phyloP scores from a whole-genome alignment of 345 rosid species.

The Corchorus olitorius region DNA sequence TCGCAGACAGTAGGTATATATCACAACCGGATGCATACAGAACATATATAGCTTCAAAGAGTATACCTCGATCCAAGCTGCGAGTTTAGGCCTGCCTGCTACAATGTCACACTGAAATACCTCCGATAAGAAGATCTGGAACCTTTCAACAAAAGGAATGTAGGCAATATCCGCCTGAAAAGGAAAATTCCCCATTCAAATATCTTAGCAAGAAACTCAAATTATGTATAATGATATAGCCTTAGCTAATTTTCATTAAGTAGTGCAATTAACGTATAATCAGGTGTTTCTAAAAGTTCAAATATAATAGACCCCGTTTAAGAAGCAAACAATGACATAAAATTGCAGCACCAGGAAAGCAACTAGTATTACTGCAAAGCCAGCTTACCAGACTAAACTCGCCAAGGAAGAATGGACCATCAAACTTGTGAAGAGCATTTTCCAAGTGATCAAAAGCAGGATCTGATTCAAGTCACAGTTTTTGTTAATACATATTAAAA shows the following conservation, averaged over 20 bases:
- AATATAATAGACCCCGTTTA: neutral
- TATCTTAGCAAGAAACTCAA: neutral
- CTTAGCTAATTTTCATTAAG: neutral
- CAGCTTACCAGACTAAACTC: conserved; percentile 66
- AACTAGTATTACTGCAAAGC: conserved; percentile 1
- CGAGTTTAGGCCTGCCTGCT: conserved; percentile 71
- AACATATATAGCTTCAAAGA: neutral
- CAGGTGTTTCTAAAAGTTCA: neutral
- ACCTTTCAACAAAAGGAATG: conserved; percentile 68
- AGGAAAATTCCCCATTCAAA: conserved; percentile 1
- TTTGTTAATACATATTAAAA: conserved; percentile 3
- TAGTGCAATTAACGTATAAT: neutral
- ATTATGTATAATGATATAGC: neutral
- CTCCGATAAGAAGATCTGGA: conserved; percentile 52
- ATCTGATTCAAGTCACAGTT: conserved; percentile 42
- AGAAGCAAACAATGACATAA: neutral
- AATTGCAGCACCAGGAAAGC: neutral
- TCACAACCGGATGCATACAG: neutral
- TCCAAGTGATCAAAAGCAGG: conserved; percentile 76
- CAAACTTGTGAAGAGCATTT: conserved; percentile 59
- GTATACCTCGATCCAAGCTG: conserved; percentile 75
- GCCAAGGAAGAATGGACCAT: conserved; percentile 90
- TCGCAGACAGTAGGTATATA: neutral
- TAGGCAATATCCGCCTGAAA: conserved; percentile 76
- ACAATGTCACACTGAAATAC: conserved; percentile 56